These are phyloP conservation scores for Vitis amurensis DNA, from an alignment of 164 flowering plant genomes.

Conservation along the genomic window DNA sequence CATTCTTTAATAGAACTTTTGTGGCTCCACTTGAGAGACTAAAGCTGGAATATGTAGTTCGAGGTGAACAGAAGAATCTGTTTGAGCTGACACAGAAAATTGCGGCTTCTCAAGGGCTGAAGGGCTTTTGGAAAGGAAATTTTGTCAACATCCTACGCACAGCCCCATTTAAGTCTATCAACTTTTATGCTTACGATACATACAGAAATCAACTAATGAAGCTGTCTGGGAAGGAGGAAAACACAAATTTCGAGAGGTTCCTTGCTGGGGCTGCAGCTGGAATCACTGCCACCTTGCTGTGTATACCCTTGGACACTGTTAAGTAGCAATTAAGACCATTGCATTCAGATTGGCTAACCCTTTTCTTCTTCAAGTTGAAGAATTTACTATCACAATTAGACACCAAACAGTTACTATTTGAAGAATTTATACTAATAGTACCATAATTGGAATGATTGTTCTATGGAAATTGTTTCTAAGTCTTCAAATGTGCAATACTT, in stretches of 20 bases:
- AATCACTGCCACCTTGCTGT: slow-evolving; percentile 78
- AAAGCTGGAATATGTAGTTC: slow-evolving; percentile 91
- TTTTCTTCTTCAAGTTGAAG: background rate
- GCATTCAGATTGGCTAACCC: too few species aligned
- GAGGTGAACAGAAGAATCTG: slow-evolving; percentile 77
- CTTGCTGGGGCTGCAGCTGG: slow-evolving; percentile 96
- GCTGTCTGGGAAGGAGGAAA: slow-evolving; percentile 73
- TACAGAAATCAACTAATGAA: slow-evolving; percentile 72
- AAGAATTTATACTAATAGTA: too few species aligned
- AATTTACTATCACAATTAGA: background rate
- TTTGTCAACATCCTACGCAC: slow-evolving; percentile 86
- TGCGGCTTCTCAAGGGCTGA: slow-evolving; percentile 75
- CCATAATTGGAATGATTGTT: too few species aligned
- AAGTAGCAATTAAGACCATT: slow-evolving; percentile 15
- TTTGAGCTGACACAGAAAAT: slow-evolving; percentile 62
- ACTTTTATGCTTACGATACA: slow-evolving; percentile 85
- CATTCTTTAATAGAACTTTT: slow-evolving; percentile 48
- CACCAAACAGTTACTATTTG: too few species aligned
- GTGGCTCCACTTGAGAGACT: slow-evolving; percentile 95
- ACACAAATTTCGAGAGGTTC: slow-evolving; percentile 80
- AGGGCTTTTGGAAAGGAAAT: slow-evolving; percentile 96
- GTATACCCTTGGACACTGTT: slow-evolving; percentile 95
- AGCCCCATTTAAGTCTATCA: slow-evolving; percentile 92
- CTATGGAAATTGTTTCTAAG: background rate
- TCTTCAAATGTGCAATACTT: slow-evolving; percentile 10